Percentiles rank a stretch among this genome's conserved stretches.
These are phyloP conservation scores for Climacium dendroides DNA, from an alignment of 225 moss, liverwort and hornwort species.

Conservation along the genomic window DNA sequence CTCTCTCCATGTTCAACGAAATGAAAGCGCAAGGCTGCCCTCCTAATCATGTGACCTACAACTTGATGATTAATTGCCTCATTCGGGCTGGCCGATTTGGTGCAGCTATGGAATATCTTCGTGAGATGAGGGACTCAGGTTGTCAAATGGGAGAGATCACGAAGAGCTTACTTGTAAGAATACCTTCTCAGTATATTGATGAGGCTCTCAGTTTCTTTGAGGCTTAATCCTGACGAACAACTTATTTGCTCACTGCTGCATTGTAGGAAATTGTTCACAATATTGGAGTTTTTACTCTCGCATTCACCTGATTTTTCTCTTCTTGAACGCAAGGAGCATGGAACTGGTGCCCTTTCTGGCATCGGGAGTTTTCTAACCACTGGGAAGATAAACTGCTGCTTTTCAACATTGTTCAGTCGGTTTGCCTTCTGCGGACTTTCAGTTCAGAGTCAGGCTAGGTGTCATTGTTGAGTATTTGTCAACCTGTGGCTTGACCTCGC, in stretches of 20 bases:
- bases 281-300: not conserved
- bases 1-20: slow-evolving; percentile 48
- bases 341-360: not conserved
- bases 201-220: slow-evolving; percentile 22
- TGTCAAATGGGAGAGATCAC: slow-evolving; percentile 19
- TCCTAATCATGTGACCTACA: slow-evolving; percentile 51
- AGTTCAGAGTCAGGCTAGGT: not conserved
- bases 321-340: not conserved
- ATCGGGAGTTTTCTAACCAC: not conserved
- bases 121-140: slow-evolving; percentile 40
- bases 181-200: slow-evolving; percentile 18
- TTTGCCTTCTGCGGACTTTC: not conserved
- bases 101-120: slow-evolving; percentile 29
- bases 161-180: slow-evolving; percentile 11
- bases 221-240: not conserved
- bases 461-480: not conserved
- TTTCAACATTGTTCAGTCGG: not conserved
- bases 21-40: slow-evolving; percentile 53
- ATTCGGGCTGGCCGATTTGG: slow-evolving; percentile 36
- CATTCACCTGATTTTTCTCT: not conserved
- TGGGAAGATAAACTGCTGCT: not conserved
- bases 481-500: not conserved
- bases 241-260: not conserved
- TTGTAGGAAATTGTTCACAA: not conserved
- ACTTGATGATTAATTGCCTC: slow-evolving; percentile 45